Evolutionary conservation across 306 rosid genomes (phyloP), one percentile per base, ranked within the genome.

Genomic region (Dalbergia cochinchinensis): DNA sequence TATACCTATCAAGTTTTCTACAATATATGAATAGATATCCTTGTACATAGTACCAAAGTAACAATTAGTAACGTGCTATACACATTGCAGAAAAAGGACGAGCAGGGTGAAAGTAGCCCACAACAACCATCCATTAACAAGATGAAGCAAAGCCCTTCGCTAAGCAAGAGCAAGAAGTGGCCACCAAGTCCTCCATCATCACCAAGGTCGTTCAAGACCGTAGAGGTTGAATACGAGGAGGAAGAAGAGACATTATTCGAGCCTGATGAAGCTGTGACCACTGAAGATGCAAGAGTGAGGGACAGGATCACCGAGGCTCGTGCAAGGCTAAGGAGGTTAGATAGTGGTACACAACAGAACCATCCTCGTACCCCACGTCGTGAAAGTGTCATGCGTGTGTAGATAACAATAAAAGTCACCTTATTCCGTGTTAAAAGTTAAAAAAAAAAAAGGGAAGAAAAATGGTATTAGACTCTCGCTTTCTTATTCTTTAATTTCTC

Each of bases 121-220:
- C 58, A 73, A 8, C 50, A 71, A 37, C 59, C 89, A 0, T 80
- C 91, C 1, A 76, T 71, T 6, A 19, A 54, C 13, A 54, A 55
- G 71, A 69, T 78, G 74, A 78, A 80, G 84, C 85, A 83, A 33
- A 78, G 31, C 15, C 79, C 74, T 41, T 51, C 12, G 22, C 11
- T 78, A 22, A 80, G 74, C 77, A 86, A 76, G 84, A 83, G 58
- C 82, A 71, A 65, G 83, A 86, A 81, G 60, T 82, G 87, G 84
- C 70, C 84, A 1, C 65, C 84, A 19, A 87, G 83, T 20, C 87
- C 91, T 0, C 88, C 92, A 9, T 26, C 85, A 35, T n/a, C 91
- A 8, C 85, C 88, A 12, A 58, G 65, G 1, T 1, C 31, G 31
- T 26, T 26, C 31, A 26, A 26, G 31, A 26, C 31, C 31, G 31